Conservation (phyloP, 2,329 filamentous ascomycete species). For the Phialophora expanda region DNA sequence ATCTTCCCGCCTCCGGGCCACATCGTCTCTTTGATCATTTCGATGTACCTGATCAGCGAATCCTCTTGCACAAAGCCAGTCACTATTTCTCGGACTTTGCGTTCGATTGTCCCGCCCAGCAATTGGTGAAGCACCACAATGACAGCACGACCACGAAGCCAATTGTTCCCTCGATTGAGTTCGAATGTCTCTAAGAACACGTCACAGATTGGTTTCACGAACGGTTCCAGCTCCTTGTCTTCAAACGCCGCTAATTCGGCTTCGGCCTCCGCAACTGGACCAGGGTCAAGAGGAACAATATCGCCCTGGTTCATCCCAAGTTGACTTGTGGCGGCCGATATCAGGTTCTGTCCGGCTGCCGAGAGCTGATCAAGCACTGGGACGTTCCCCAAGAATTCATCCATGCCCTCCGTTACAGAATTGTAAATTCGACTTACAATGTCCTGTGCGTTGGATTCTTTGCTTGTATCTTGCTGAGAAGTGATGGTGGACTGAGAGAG, state of each 20-base stretch:
- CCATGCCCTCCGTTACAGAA: slow-evolving; percentile 96
- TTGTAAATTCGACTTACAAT: slow-evolving; percentile 95
- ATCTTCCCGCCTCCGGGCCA: slow-evolving; percentile 68
- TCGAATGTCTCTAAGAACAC: slow-evolving; percentile 96
- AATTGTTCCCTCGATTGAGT: slow-evolving; percentile 92
- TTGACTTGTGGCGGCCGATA: slow-evolving; percentile 58
- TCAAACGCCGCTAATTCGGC: slow-evolving; percentile 94
- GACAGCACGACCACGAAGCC: slow-evolving; percentile 92
- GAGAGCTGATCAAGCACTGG: slow-evolving; percentile 94
- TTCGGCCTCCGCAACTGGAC: slow-evolving; percentile 77
- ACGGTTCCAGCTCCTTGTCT: slow-evolving; percentile 84
- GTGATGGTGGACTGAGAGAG: slow-evolving; percentile 84
- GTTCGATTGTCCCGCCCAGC: slow-evolving; percentile 92
- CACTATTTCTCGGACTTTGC: slow-evolving; percentile 87
- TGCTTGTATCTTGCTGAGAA: slow-evolving; percentile 64
- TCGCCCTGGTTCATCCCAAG: slow-evolving; percentile 46
- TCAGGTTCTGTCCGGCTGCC: slow-evolving; percentile 85
- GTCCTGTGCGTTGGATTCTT: slow-evolving; percentile 71
- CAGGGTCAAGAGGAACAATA: slow-evolving; percentile 48
- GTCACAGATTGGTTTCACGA: slow-evolving; percentile 98
- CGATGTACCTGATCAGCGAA: slow-evolving; percentile 75
- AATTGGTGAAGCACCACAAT: slow-evolving; percentile 96
- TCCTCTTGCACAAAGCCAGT: slow-evolving; percentile 77
- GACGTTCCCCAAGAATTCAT: slow-evolving; percentile 95
- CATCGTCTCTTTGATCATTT: slow-evolving; percentile 73